Evolutionary conservation across 2,329 filamentous ascomycete genomes (phyloP), one percentile per base, ranked within the genome.

Genomic region (Colletotrichum coccodes): DNA sequence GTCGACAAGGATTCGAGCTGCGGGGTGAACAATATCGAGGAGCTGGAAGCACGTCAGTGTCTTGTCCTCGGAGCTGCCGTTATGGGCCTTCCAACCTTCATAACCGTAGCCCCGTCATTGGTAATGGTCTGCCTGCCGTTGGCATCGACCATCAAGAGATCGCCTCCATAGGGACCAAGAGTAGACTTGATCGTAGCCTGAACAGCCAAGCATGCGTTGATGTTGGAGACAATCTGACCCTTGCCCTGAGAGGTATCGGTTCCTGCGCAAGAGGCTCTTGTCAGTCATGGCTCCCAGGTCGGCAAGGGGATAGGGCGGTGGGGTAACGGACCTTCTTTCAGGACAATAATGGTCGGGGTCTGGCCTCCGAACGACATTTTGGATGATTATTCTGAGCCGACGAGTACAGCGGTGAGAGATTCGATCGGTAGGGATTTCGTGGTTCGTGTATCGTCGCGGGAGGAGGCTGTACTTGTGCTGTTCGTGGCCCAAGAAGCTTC

Each of bases 121-220:
- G 96, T 99, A 79, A 99, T 98, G 63, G 96, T 99, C 85, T 98
- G 94, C 81, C 85, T 91, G 81, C 96, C 96, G 86, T 98, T 98
- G 81, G 91, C 91, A 82, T 98, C 96, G 64, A 98, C 95, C 84
- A 99, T 91, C 80, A 99, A 87, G 79, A 98, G 85, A 84, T 99
- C 96, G 77, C 96, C 96, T 79, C 96, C 96, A 83, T 98, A 99
- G 38, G 96, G 96, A 46, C 96, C 96, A 40, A 99, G 88, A 23
- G 96, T 99, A 76, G 92, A 94, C 85, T 97, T 97, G 85, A 99
- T 95, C 69, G 95, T 98, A 58, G 91, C 89, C 84, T 99, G 96
- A 46, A 99, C 95, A 28, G 96, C 95, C 76, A 98, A 87, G 82
- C 96, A 99, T 74, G 96, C 96, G 85, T 97, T 98, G 85, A 99